phyloP scores from a whole-genome alignment of 208 protist genomes.

The Naegleria lovaniensis region DNA sequence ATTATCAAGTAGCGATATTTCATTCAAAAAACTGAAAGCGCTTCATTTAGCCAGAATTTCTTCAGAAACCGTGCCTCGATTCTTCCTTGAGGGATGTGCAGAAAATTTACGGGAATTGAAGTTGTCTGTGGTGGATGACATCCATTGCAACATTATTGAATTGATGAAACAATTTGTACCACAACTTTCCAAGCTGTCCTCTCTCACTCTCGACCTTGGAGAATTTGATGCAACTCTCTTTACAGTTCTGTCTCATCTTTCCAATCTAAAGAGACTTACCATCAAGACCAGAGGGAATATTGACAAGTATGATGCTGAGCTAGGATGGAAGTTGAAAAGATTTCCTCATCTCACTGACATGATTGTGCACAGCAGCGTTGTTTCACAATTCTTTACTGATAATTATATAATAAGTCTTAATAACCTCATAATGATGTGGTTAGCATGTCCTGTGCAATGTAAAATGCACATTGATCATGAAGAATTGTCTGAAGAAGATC shows the following conservation, averaged over 20 bases:
- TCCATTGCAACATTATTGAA: not conserved
- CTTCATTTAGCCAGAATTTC: not conserved
- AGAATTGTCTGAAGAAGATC: not conserved
- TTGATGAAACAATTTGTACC: not conserved
- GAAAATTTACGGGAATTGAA: not conserved
- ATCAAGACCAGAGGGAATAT: not conserved
- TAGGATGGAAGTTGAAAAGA: not conserved
- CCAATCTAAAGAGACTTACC: not conserved
- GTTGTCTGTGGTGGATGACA: not conserved
- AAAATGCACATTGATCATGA: not conserved
- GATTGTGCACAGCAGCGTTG: not conserved
- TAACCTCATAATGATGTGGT: not conserved
- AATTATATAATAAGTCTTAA: not conserved
- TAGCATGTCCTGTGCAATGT: not conserved
- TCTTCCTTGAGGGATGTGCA: not conserved
- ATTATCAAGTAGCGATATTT: not conserved
- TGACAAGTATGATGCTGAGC: not conserved
- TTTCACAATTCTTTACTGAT: not conserved
- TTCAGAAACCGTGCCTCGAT: not conserved
- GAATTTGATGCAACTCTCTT: not conserved
- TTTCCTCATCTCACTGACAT: not conserved
- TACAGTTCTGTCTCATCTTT: not conserved
- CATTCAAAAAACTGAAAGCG: not conserved
- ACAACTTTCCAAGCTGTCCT: not conserved
- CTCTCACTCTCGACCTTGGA: not conserved